Conservation (phyloP, 208 protist genomes). For the Trypanosoma caninum region DNA sequence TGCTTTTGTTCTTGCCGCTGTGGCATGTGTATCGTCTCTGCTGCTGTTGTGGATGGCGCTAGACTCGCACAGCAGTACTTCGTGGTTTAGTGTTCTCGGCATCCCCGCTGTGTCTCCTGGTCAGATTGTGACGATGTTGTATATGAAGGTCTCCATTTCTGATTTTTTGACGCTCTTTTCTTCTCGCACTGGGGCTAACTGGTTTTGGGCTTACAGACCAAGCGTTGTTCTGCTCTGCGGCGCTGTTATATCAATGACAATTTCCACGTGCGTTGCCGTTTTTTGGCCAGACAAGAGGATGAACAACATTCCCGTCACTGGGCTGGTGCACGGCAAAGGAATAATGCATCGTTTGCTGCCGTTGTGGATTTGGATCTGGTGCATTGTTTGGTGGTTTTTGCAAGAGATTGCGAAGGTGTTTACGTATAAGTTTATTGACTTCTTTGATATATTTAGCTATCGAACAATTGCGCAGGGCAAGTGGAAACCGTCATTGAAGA, state of each 20-base stretch:
- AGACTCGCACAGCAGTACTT: conserved; percentile 23
- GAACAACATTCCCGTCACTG: conserved; percentile 24
- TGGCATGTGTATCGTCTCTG: conserved; percentile 52
- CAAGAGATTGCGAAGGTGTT: conserved; percentile 38
- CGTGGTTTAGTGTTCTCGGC: conserved; percentile 30
- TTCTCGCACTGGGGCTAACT: conserved; percentile 23
- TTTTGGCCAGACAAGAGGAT: conserved; percentile 31
- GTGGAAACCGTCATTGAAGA: conserved; percentile 21
- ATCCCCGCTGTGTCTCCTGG: conserved; percentile 33
- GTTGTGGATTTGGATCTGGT: conserved; percentile 42
- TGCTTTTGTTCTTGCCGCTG: conserved; percentile 25
- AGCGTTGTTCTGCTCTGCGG: conserved; percentile 17
- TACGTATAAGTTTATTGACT: conserved; percentile 17
- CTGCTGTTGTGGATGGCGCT: conserved; percentile 46
- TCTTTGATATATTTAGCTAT: conserved; percentile 35
- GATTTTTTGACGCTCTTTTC: conserved; percentile 57
- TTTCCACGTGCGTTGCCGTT: conserved; percentile 25
- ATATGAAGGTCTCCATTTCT: conserved; percentile 56
- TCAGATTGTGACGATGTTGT: conserved; percentile 47
- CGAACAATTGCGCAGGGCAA: conserved; percentile 21
- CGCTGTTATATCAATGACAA: conserved; percentile 21
- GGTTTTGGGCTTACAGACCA: conserved; percentile 26
- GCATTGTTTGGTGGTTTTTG: conserved; percentile 45
- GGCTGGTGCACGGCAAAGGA: conserved; percentile 23
- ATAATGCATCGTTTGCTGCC: conserved; percentile 26